These are phyloP conservation scores for Ciborinia camelliae DNA, from an alignment of 2,329 filamentous ascomycete species.

Conservation along the genomic window DNA sequence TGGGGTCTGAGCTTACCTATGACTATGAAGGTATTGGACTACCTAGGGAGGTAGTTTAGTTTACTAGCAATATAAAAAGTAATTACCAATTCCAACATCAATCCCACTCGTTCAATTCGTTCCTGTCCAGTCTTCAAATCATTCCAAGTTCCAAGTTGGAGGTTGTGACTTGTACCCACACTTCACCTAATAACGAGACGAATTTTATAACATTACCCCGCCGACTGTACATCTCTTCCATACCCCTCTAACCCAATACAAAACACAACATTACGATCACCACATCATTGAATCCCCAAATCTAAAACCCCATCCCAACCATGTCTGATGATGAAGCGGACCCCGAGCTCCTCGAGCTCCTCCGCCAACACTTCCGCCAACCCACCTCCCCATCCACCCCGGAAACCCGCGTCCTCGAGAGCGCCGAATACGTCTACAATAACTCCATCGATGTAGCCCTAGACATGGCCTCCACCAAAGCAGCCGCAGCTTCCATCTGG, in stretches of 20 bases:
- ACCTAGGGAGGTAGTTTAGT: too few species aligned
- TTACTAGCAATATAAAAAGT: neutral
- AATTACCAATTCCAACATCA: neutral
- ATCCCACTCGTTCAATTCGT: too few species aligned
- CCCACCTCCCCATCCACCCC: slow-evolving; percentile 53
- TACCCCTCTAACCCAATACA: neutral
- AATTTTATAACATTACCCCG: slow-evolving; percentile 8
- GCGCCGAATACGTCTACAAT: slow-evolving; percentile 83
- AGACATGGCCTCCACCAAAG: slow-evolving; percentile 77
- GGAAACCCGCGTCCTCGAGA: slow-evolving; percentile 77
- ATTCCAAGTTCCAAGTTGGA: too few species aligned
- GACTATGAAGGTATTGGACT: too few species aligned
- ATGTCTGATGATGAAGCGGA: slow-evolving; percentile 95
- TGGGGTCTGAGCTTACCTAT: neutral
- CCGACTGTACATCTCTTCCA: neutral
- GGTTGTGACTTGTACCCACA: slow-evolving; percentile 4
- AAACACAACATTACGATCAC: neutral
- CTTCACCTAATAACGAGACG: neutral
- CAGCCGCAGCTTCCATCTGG: slow-evolving; percentile 76
- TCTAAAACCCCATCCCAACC: slow-evolving; percentile 24
- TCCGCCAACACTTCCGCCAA: slow-evolving; percentile 73
- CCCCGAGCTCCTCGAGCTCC: slow-evolving; percentile 78
- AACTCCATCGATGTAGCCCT: slow-evolving; percentile 91
- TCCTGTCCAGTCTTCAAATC: neutral
- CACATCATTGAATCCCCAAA: neutral